Conservation (phyloP, 768 basidiomycete genomes). For the Mycena epipterygia region DNA sequence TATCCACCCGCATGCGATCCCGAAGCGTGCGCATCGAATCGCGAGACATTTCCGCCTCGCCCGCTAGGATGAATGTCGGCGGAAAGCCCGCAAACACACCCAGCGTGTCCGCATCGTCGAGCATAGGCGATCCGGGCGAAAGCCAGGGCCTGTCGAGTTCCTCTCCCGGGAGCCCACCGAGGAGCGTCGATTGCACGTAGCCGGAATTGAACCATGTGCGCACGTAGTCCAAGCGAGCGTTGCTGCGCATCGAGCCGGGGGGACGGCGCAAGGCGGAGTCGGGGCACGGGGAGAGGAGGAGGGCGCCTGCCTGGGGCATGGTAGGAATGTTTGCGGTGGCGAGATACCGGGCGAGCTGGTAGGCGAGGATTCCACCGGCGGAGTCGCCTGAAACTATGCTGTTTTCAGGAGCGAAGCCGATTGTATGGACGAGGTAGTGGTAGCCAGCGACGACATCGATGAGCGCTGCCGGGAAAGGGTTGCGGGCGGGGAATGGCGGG, state of each 20-base stretch:
- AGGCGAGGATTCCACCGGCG: slow-evolving; percentile 65
- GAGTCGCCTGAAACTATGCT: slow-evolving; percentile 68
- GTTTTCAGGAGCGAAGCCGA: slow-evolving; percentile 56
- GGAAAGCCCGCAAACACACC: slow-evolving; percentile 44
- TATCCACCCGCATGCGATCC: slow-evolving; percentile 46
- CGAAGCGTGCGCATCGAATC: slow-evolving; percentile 45
- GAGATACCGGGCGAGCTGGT: slow-evolving; percentile 56
- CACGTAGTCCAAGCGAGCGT: slow-evolving; percentile 19
- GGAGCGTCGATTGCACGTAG: slow-evolving; percentile 11
- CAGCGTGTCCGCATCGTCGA: slow-evolving; percentile 1
- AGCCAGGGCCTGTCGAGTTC: slow-evolving; percentile 29
- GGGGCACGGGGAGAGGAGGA: slow-evolving; percentile 50
- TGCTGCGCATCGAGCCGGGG: slow-evolving; percentile 28
- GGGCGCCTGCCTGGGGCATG: slow-evolving; percentile 41
- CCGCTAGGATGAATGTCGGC: slow-evolving; percentile 51
- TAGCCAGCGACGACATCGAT: slow-evolving; percentile 67
- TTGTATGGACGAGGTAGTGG: slow-evolving; percentile 58
- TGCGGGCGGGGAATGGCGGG: slow-evolving; percentile 41
- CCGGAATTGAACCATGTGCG: slow-evolving; percentile 6
- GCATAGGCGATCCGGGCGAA: slow-evolving; percentile 29
- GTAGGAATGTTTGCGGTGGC: neutral
- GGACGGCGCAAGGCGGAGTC: slow-evolving; percentile 23
- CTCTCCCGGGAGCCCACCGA: slow-evolving; percentile 12
- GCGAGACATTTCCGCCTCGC: slow-evolving; percentile 48
- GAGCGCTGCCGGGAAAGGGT: slow-evolving; percentile 67